Conservation (phyloP, 2,329 filamentous ascomycete species). For the Bipolaris cookei region DNA sequence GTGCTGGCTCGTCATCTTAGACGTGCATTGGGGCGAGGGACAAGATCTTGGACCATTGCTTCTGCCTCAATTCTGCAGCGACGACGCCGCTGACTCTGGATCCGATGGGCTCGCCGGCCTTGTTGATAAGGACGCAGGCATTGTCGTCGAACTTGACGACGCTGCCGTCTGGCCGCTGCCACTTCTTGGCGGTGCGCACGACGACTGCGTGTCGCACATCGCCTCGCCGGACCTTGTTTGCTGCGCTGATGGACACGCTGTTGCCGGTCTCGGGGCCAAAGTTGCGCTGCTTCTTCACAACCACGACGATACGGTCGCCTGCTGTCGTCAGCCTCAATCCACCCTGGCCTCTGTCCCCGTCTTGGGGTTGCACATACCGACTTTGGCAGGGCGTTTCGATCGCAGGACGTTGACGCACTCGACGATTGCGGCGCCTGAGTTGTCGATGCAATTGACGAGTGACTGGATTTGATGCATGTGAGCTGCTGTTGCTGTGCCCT, state of each 20-base stretch:
- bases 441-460: constrained; percentile 99
- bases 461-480: constrained; percentile 71
- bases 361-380: constrained; percentile 66
- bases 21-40: constrained; percentile 88
- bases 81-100: constrained; percentile 79
- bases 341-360: not conserved
- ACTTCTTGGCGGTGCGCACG: constrained; percentile 87
- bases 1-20: constrained; percentile 47
- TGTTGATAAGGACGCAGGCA: constrained; percentile 96
- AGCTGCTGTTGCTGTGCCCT: constrained; percentile 24
- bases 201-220: constrained; percentile 97
- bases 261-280: constrained; percentile 74
- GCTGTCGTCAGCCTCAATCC: constrained; percentile 21
- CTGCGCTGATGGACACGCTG: constrained; percentile 72
- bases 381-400: constrained; percentile 85
- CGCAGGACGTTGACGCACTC: constrained; percentile 94
- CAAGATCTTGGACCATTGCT: constrained; percentile 98
- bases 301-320: constrained; percentile 97
- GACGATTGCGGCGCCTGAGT: constrained; percentile 95
- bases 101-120: constrained; percentile 93
- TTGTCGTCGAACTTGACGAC: constrained; percentile 96
- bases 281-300: constrained; percentile 93
- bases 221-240: constrained; percentile 93
- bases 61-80: constrained; percentile 84
- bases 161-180: constrained; percentile 85